Conservation (phyloP, 257 asterid genomes). For the Fraxinus quadrangulata region DNA sequence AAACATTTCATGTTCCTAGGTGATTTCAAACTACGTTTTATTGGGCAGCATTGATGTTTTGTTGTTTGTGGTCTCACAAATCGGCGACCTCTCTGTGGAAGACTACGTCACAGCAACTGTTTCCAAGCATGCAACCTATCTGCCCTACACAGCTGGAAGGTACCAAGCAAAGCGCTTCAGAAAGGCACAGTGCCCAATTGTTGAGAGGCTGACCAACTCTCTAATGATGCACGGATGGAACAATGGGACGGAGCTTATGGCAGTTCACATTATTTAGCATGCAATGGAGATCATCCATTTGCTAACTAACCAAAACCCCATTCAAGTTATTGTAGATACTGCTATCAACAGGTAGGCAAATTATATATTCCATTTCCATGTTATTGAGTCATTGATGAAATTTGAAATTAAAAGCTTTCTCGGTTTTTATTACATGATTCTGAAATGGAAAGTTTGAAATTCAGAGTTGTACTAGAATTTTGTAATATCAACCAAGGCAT, state of each 20-base stretch:
- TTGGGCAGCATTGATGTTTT: no score
- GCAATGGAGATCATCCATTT: constrained; percentile 68
- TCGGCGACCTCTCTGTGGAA: constrained; percentile 52
- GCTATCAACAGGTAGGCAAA: constrained; percentile 49
- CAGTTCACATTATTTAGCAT: constrained; percentile 53
- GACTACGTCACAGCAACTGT: constrained; percentile 80
- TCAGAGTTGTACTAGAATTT: not conserved
- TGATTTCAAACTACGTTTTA: not conserved
- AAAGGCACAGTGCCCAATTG: constrained; percentile 91
- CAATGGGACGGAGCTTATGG: constrained; percentile 62
- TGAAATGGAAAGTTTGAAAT: not conserved
- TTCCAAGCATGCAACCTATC: constrained; percentile 60
- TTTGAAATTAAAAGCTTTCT: not conserved
- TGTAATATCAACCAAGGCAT: not conserved
- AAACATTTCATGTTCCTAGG: not conserved
- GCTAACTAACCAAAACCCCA: constrained; percentile 55
- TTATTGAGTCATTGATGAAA: not conserved
- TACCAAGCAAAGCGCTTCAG: constrained; percentile 76
- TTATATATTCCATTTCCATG: not conserved
- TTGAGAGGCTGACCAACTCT: constrained; percentile 71
- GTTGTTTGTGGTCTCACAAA: constrained; percentile 4
- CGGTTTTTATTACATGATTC: not conserved
- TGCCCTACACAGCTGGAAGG: constrained; percentile 85
- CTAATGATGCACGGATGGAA: constrained; percentile 62
- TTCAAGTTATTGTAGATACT: constrained; percentile 60